phyloP scores from a whole-genome alignment of 2,329 filamentous ascomycete genomes.

The Amauroascus niger region DNA sequence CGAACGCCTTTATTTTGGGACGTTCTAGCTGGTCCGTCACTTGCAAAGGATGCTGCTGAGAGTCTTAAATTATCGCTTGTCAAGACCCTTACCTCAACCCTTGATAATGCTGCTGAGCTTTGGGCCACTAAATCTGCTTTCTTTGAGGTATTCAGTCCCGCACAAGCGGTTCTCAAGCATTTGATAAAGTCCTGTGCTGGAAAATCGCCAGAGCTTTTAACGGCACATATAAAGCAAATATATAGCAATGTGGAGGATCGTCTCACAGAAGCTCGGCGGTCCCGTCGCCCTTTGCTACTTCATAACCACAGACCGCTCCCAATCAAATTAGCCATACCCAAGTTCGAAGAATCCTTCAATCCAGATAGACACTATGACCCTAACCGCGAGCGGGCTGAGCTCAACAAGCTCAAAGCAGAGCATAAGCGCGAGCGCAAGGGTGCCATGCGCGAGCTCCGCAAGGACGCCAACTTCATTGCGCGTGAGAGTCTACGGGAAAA shows the following conservation, averaged over 20 bases:
- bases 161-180: conserved; percentile 49
- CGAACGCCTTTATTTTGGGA: conserved; percentile 53
- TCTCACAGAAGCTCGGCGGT: conserved; percentile 51
- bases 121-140: conserved; percentile 70
- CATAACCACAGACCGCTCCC: conserved; percentile 82
- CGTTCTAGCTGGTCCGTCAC: conserved; percentile 32
- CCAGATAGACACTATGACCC: conserved; percentile 96
- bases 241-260: conserved; percentile 32
- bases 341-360: conserved; percentile 93
- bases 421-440: conserved; percentile 95
- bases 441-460: conserved; percentile 83
- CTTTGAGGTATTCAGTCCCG: conserved; percentile 65
- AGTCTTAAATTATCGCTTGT: conserved; percentile 52
- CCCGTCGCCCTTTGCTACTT: conserved; percentile 70
- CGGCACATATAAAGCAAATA: conserved; percentile 25
- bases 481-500: conserved; percentile 83
- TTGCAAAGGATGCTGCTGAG: conserved; percentile 25
- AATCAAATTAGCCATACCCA: conserved; percentile 80
- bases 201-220: conserved; percentile 40
- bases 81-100: conserved; percentile 53
- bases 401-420: conserved; percentile 75
- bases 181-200: conserved; percentile 47
- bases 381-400: conserved; percentile 76
- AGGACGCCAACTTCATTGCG: conserved; percentile 89
- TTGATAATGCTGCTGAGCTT: conserved; percentile 58